Base-by-base conservation (phyloP, 768 basidiomycete genomes). In the Amanita inopinata region DNA sequence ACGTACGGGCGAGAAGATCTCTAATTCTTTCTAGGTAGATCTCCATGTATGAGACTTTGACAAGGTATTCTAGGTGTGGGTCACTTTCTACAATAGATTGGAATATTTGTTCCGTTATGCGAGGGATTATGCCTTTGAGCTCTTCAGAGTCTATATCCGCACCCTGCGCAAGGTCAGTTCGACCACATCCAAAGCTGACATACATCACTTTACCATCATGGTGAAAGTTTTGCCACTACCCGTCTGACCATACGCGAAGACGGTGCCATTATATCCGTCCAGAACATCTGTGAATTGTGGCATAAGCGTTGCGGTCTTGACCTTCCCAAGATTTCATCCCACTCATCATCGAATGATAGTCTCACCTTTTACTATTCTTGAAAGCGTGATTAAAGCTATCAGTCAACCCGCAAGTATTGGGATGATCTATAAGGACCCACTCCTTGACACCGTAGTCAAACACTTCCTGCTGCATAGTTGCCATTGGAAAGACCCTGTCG, bases 31-130 rank as follows among this genome's bases (percentile, higher is more conserved):
- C 96, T 47, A 98, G 73, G 63, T 99, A 99, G 46, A 99, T 98
- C 67, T 99, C 96, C 94, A 99, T 97, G 62, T 98, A 99, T 25
- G 91, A 96, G 39, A 97, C 96, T 66, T 99, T 99, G 60, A 99
- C 96, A 50, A 97, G 80, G 61, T 99, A 99, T 63, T 99, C 96
- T 45, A 99, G 67, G 61, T 90, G 89, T 25, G 87, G 76, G 52
- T 97, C 94, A 43, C 92, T 94, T 56, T 91, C 82, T 45, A 96
- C 83, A 58, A 99, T 99, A 38, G 91, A 91, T 50, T 92, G 87
- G 62, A 99, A 99, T 58, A 99, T 96, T 61, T 99, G 96, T 60
- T 99, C 93, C 3, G 94, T 94, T 50, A 99, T 97, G 42, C 96
- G 83, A 40, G 96, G 96, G 50, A 96, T 98, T 44, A 99, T 87